phyloP scores from a whole-genome alignment of 1,284 basidiomycete species.

The Sporisorium iseilematis-ciliati region DNA sequence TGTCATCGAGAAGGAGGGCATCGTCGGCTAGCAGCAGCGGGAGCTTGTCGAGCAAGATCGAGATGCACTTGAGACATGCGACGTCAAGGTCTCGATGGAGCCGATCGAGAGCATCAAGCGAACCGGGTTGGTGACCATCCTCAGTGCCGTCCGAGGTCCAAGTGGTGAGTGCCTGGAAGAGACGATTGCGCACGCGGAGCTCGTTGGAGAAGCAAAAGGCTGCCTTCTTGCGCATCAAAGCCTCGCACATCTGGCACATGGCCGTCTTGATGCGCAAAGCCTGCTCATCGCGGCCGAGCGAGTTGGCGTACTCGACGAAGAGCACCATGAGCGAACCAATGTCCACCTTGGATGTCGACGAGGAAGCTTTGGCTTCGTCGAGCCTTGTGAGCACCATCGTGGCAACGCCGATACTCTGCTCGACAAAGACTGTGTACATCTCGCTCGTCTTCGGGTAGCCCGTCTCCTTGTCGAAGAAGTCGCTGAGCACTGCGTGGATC shows the following conservation, averaged over 20 bases:
- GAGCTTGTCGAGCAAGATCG: slow-evolving; percentile 61
- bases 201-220: slow-evolving; percentile 62
- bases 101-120: slow-evolving; percentile 52
- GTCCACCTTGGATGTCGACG: slow-evolving; percentile 54
- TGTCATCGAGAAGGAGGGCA: slow-evolving; percentile 63
- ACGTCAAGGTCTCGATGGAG: slow-evolving; percentile 65
- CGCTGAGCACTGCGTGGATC: slow-evolving; percentile 63
- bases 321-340: slow-evolving; percentile 66
- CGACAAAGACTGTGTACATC: slow-evolving; percentile 66
- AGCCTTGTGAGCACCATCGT: slow-evolving; percentile 59
- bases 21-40: slow-evolving; percentile 65
- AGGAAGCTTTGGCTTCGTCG: slow-evolving; percentile 29
- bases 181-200: slow-evolving; percentile 63
- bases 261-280: slow-evolving; percentile 63
- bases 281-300: slow-evolving; percentile 60
- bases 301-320: slow-evolving; percentile 65
- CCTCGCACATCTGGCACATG: slow-evolving; percentile 64
- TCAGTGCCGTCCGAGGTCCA: slow-evolving; percentile 64
- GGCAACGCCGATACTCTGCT: slow-evolving; percentile 64
- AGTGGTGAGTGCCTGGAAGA: slow-evolving; percentile 63
- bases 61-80: slow-evolving; percentile 61
- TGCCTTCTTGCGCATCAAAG: slow-evolving; percentile 61
- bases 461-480: slow-evolving; percentile 65
- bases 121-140: slow-evolving; percentile 24
- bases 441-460: slow-evolving; percentile 60